Evolutionary conservation across 257 asterid genomes (phyloP).

Genomic region (Solanum stenotomum): DNA sequence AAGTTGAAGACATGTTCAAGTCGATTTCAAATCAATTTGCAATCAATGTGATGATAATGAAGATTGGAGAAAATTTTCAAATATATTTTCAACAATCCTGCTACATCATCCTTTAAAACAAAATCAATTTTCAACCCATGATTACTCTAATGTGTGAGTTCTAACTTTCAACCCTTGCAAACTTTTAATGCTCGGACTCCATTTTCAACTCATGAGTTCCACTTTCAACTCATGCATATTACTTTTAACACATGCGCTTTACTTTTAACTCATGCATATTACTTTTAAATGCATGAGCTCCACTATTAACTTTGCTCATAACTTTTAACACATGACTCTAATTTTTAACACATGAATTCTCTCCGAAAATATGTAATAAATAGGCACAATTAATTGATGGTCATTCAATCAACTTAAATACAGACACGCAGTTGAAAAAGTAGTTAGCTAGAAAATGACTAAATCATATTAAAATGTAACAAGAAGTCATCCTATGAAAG

Average conservation of each 20-base stretch:
- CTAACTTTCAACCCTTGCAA: not conserved
- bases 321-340: not conserved
- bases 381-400: not conserved
- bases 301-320: too few species aligned
- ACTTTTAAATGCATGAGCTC: not conserved
- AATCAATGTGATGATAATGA: too few species aligned
- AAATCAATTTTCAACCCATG: not conserved
- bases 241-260: too few species aligned
- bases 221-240: too few species aligned
- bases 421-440: not conserved
- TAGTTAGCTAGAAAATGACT: not conserved
- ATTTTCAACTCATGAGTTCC: too few species aligned
- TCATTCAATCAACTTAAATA: not conserved
- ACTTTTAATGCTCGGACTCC: too few species aligned
- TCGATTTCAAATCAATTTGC: not conserved
- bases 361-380: not conserved
- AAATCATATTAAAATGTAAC: not conserved
- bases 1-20: not conserved
- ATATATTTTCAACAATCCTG: not conserved
- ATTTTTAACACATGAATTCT: too few species aligned
- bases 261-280: too few species aligned
- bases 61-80: not conserved
- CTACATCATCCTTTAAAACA: not conserved
- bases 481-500: not conserved
- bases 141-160: not conserved